Percentiles rank a stretch among this genome's conserved stretches.
phyloP scores from a whole-genome alignment of 495 filamentous ascomycete genomes.

The Cetradonia linearis region DNA sequence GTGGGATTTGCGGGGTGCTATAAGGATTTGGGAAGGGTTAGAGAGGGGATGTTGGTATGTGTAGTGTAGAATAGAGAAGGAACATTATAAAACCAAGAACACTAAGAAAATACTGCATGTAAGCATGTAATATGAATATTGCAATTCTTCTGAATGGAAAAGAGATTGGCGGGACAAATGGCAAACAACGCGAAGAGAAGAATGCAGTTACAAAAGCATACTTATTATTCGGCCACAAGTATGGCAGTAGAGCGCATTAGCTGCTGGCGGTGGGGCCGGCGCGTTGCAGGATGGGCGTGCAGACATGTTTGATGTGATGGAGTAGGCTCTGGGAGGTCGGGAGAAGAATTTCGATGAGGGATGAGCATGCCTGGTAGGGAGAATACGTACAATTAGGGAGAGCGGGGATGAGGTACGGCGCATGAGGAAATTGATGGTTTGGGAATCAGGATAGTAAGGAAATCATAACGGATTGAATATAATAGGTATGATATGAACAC shows the following conservation, averaged over 20 bases:
- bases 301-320: conserved; percentile 5
- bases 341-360: too few species aligned
- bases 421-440: neutral
- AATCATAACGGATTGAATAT: too few species aligned
- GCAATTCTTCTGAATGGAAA: too few species aligned
- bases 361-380: too few species aligned
- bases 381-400: neutral
- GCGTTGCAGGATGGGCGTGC: conserved; percentile 10
- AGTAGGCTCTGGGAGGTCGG: neutral
- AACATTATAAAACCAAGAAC: neutral
- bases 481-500: neutral
- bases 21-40: neutral
- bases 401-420: neutral
- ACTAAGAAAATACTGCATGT: too few species aligned
- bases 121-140: too few species aligned
- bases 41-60: neutral
- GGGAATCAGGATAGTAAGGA: too few species aligned
- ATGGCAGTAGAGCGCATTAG: conserved; percentile 16
- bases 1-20: conserved; percentile 14
- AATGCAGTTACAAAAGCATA: conserved; percentile 3
- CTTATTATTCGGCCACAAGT: conserved; percentile 24
- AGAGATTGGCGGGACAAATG: too few species aligned
- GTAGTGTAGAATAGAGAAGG: too few species aligned
- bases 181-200: neutral
- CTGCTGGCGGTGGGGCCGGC: conserved; percentile 5